Percentiles rank a stretch among this genome's conserved stretches.
Evolutionary conservation across 202 grass and related monocot species (phyloP).

Genomic region (Miscanthus sacchariflorus): DNA sequence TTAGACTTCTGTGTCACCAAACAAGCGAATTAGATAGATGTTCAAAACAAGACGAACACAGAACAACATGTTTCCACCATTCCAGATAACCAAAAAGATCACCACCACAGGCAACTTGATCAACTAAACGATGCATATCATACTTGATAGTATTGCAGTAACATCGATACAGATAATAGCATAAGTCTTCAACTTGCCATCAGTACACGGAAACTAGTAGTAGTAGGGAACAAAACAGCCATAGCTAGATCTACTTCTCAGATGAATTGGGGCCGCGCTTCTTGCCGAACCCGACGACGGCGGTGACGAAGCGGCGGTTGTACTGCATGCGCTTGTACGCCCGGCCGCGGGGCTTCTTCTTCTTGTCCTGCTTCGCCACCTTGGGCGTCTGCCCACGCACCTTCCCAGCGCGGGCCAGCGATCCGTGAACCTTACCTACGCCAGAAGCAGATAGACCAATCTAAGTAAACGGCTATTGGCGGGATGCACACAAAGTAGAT

Average conservation of each 20-base stretch:
- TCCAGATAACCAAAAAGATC: not conserved
- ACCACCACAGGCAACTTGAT: not conserved
- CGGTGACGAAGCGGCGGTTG: slow-evolving; percentile 87
- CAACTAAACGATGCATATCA: slow-evolving; percentile 13
- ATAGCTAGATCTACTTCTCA: slow-evolving; percentile 66
- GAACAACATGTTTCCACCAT: not conserved
- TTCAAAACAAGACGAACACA: not conserved
- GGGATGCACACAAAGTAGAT: not conserved
- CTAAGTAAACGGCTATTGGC: not conserved
- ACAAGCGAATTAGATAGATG: too few relatives aligned
- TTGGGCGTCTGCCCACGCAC: slow-evolving; percentile 82
- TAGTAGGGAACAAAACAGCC: not conserved
- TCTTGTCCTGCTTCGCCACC: slow-evolving; percentile 94
- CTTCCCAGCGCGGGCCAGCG: slow-evolving; percentile 77
- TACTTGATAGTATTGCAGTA: not conserved
- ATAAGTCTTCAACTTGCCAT: slow-evolving; percentile 25
- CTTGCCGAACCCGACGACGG: slow-evolving; percentile 88
- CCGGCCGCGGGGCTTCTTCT: slow-evolving; percentile 80
- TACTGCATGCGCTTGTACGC: slow-evolving; percentile 86
- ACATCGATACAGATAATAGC: slow-evolving; percentile 24
- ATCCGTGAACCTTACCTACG: slow-evolving; percentile 84
- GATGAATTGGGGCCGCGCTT: slow-evolving; percentile 89
- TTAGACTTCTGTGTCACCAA: not conserved
- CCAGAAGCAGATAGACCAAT: slow-evolving; percentile 3
- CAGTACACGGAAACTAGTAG: slow-evolving; percentile 10